phyloP scores from a whole-genome alignment of 1,139 yeast species.

The Sugiyamaella neomexicana region DNA sequence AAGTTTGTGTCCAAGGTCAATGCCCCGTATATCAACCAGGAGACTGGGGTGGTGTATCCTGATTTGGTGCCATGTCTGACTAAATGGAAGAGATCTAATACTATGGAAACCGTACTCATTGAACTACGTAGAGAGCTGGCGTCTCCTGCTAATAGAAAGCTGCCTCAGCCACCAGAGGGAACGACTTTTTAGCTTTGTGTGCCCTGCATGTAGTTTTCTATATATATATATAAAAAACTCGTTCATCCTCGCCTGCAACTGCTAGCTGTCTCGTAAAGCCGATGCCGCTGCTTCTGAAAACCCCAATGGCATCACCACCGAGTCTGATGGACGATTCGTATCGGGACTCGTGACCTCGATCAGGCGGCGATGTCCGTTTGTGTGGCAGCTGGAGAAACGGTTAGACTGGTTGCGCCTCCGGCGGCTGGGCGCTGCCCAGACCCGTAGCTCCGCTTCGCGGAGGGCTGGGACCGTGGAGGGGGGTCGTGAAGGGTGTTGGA shows the following conservation, averaged over 20 bases:
- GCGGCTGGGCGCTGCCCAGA: no score
- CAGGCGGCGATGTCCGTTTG: slow-evolving; percentile 41
- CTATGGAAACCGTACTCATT: slow-evolving; percentile 87
- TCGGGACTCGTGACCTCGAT: slow-evolving; percentile 47
- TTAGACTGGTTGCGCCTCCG: background rate
- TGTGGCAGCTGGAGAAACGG: background rate
- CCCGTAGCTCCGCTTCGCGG: no score
- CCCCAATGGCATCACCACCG: slow-evolving; percentile 26
- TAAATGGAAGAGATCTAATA: slow-evolving; percentile 83
- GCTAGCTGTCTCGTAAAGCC: background rate
- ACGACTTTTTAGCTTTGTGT: slow-evolving; percentile 51
- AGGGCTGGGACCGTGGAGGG: no score
- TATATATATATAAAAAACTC: slow-evolving; percentile 3
- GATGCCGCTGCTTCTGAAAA: slow-evolving; percentile 26
- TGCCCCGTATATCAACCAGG: slow-evolving; percentile 78
- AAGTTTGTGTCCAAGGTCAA: slow-evolving; percentile 80
- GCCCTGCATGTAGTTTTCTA: slow-evolving; percentile 8
- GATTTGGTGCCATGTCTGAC: slow-evolving; percentile 67
- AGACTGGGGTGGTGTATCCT: slow-evolving; percentile 63
- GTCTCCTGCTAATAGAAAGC: slow-evolving; percentile 72
- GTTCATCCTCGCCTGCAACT: background rate
- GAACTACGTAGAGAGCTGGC: slow-evolving; percentile 91
- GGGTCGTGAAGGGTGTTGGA: no score
- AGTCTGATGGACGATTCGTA: slow-evolving; percentile 42
- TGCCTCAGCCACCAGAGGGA: slow-evolving; percentile 92